A percentile compares a stretch with the other conserved stretches of the same genome.
Evolutionary conservation across 2,329 filamentous ascomycete species (phyloP).

Genomic region (Cladophialophora chaetospira): DNA sequence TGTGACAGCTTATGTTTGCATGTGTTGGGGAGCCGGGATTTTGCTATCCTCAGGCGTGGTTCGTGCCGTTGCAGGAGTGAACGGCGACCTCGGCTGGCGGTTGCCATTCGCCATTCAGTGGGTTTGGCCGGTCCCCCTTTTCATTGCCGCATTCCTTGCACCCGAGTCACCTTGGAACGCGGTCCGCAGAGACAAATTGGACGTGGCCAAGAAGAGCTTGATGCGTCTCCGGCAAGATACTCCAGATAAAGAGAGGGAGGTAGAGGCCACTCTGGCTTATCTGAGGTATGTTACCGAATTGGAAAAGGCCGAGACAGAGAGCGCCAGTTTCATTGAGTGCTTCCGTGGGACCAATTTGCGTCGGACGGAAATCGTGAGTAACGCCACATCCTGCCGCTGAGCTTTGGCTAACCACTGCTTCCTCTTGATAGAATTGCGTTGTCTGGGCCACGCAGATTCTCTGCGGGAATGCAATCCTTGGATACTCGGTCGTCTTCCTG

Average conservation of each 20-base stretch:
- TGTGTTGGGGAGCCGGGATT: slow-evolving; percentile 65
- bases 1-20: slow-evolving; percentile 62
- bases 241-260: slow-evolving; percentile 32
- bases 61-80: slow-evolving; percentile 22
- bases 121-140: slow-evolving; percentile 33
- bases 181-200: slow-evolving; percentile 38
- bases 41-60: slow-evolving; percentile 47
- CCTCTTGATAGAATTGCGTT: slow-evolving; percentile 38
- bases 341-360: slow-evolving; percentile 46
- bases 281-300: slow-evolving; percentile 43
- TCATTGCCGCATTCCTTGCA: slow-evolving; percentile 36
- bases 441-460: slow-evolving; percentile 46
- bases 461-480: slow-evolving; percentile 42
- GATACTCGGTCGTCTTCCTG: slow-evolving; percentile 44
- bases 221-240: slow-evolving; percentile 34
- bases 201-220: slow-evolving; percentile 39
- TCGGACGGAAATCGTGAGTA: slow-evolving; percentile 46
- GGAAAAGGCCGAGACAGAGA: slow-evolving; percentile 29
- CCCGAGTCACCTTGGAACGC: slow-evolving; percentile 41
- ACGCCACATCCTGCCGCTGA: background rate
- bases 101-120: slow-evolving; percentile 35
- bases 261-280: slow-evolving; percentile 39
- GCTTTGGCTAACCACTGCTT: background rate
- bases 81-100: slow-evolving; percentile 34
- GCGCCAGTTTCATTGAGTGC: slow-evolving; percentile 41